Conservation (phyloP, 2,329 filamentous ascomycete species). For the Parascedosporium putredinis region DNA sequence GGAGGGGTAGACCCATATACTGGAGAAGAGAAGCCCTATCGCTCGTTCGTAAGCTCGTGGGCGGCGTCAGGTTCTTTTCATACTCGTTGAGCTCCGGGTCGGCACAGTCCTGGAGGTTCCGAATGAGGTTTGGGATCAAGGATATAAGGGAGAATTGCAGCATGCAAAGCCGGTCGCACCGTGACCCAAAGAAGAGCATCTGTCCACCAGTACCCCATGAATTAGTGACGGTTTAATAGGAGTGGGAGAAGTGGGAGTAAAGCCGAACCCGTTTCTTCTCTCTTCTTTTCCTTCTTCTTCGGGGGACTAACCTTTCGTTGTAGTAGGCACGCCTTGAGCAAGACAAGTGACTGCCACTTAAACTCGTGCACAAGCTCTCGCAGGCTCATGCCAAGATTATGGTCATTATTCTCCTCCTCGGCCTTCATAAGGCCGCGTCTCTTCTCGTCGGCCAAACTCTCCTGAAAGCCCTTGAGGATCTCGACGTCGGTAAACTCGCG, state of each 20-base stretch:
- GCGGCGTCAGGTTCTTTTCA: slow-evolving; percentile 61
- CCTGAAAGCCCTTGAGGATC: slow-evolving; percentile 83
- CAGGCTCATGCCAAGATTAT: slow-evolving; percentile 80
- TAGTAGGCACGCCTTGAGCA: slow-evolving; percentile 86
- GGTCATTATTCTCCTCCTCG: slow-evolving; percentile 68
- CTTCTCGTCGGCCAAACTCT: slow-evolving; percentile 66
- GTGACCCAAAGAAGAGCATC: slow-evolving; percentile 98
- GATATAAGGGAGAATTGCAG: slow-evolving; percentile 96
- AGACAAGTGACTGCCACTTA: slow-evolving; percentile 83
- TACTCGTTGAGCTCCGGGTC: slow-evolving; percentile 86
- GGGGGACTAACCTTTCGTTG: slow-evolving; percentile 68
- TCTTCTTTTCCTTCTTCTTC: too few relatives aligned
- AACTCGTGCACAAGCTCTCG: slow-evolving; percentile 91
- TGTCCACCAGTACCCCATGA: too few relatives aligned
- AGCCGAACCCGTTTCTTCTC: too few relatives aligned
- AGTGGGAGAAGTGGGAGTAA: too few relatives aligned
- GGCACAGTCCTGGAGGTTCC: slow-evolving; percentile 87
- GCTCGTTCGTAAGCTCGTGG: slow-evolving; percentile 81
- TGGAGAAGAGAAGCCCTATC: slow-evolving; percentile 80
- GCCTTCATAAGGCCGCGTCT: slow-evolving; percentile 44
- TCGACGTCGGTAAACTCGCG: slow-evolving; percentile 84
- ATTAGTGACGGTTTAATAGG: too few relatives aligned
- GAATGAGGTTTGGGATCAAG: slow-evolving; percentile 83
- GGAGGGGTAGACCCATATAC: slow-evolving; percentile 90
- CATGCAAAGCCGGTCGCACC: slow-evolving; percentile 93